A percentile compares a stretch with the other conserved stretches of the same genome.
Evolutionary conservation across 2,329 filamentous ascomycete species (phyloP).

Genomic region (Phaeoacremonium minimum): DNA sequence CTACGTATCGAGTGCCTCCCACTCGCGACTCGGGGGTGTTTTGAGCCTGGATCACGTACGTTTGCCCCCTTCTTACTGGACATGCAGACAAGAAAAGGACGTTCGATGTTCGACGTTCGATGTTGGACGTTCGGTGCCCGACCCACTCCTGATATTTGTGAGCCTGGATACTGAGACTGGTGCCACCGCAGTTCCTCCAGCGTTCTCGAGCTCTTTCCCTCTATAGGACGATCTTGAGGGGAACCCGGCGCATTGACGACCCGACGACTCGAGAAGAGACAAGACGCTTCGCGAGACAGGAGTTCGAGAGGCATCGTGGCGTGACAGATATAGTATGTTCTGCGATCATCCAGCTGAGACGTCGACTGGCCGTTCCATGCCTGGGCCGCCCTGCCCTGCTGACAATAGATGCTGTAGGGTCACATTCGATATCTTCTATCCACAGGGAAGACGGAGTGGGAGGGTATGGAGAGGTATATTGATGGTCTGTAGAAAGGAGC

Average conservation of each 20-base stretch:
- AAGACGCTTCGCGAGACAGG: conserved; percentile 50
- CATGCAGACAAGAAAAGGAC: too few species aligned
- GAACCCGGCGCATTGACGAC: conserved; percentile 48
- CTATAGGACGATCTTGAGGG: conserved; percentile 54
- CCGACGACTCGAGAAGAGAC: conserved; percentile 49
- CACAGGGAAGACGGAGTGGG: conserved; percentile 63
- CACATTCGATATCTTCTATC: conserved; percentile 62
- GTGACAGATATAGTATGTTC: conserved; percentile 52
- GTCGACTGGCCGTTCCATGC: too few species aligned
- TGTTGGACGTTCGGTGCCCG: neutral
- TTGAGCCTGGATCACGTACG: conserved; percentile 57
- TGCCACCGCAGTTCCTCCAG: conserved; percentile 49
- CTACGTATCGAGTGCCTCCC: conserved; percentile 29
- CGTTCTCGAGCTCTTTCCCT: conserved; percentile 49
- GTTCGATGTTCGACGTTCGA: too few species aligned
- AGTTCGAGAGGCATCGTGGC: conserved; percentile 55
- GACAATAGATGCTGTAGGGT: conserved; percentile 26
- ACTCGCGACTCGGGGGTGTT: conserved; percentile 33
- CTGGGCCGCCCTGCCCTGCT: too few species aligned
- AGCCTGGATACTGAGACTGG: neutral
- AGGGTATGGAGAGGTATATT: conserved; percentile 56
- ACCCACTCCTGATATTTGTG: neutral
- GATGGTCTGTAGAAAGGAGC: conserved; percentile 36
- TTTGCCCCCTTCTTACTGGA: conserved; percentile 6
- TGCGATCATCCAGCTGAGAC: neutral